A percentile compares a stretch with the other conserved stretches of the same genome.
These are phyloP conservation scores for Sanghuangporus baumii DNA, from an alignment of 1,284 basidiomycete genomes.

Conservation along the genomic window DNA sequence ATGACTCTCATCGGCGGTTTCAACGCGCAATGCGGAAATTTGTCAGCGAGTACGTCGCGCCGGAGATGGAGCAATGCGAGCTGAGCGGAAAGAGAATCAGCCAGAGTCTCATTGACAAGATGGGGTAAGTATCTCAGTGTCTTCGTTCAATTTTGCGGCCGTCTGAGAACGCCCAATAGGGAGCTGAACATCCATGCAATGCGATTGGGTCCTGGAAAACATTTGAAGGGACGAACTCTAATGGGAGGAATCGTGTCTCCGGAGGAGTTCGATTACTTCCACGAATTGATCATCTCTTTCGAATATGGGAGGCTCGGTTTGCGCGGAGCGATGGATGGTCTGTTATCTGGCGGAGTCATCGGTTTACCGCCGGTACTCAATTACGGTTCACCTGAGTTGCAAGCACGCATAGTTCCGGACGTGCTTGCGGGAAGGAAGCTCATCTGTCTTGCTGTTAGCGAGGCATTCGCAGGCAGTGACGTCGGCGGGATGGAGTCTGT, in stretches of 20 bases:
- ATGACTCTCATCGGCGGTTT: conserved; percentile 61
- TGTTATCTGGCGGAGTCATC: conserved; percentile 79
- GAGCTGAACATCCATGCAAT: conserved; percentile 82
- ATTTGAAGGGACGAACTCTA: conserved; percentile 81
- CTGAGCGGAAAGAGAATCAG: conserved; percentile 75
- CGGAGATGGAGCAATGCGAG: conserved; percentile 66
- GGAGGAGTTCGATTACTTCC: conserved; percentile 85
- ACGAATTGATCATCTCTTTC: conserved; percentile 81
- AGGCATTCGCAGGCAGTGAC: conserved; percentile 91
- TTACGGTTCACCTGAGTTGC: conserved; percentile 75
- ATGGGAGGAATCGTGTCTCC: conserved; percentile 83
- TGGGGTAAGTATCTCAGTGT: conserved; percentile 42
- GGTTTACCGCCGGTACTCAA: conserved; percentile 84
- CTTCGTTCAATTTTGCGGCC: not conserved
- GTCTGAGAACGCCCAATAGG: conserved; percentile 29
- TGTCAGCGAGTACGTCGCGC: conserved; percentile 55
- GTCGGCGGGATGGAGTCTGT: conserved; percentile 81
- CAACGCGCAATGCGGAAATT: conserved; percentile 62
- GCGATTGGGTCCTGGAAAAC: conserved; percentile 87
- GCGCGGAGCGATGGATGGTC: conserved; percentile 81
- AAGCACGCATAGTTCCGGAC: conserved; percentile 58
- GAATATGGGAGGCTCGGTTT: conserved; percentile 82
- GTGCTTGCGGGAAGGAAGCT: conserved; percentile 79
- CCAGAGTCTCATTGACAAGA: conserved; percentile 68
- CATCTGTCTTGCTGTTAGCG: conserved; percentile 68